Evolutionary conservation across 495 filamentous ascomycete genomes (phyloP).

Genomic region (Mytilinidion resinicola): DNA sequence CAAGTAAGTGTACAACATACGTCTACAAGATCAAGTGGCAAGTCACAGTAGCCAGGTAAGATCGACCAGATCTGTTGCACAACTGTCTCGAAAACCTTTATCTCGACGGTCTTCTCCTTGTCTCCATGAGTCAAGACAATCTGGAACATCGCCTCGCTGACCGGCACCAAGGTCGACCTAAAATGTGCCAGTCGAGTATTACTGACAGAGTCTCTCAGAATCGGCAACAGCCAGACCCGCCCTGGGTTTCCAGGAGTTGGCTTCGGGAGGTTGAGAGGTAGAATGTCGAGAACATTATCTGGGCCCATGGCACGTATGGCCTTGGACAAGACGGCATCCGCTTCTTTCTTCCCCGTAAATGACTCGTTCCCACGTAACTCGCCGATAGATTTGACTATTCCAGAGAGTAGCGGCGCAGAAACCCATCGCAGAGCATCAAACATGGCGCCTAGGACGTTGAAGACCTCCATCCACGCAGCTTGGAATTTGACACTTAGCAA

Average conservation of each 20-base stretch:
- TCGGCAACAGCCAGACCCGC: conserved; percentile 88
- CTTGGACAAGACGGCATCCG: conserved; percentile 77
- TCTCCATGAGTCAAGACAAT: conserved; percentile 71
- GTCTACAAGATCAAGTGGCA: conserved; percentile 70
- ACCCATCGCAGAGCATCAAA: conserved; percentile 85
- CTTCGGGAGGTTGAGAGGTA: conserved; percentile 78
- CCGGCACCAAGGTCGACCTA: conserved; percentile 71
- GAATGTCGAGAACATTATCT: conserved; percentile 64
- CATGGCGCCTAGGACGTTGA: conserved; percentile 79
- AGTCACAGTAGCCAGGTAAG: conserved; percentile 90
- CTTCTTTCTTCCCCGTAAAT: conserved; percentile 91
- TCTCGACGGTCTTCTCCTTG: conserved; percentile 80
- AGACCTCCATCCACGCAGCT: conserved; percentile 90
- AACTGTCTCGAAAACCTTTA: conserved; percentile 94
- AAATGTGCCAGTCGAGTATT: conserved; percentile 87
- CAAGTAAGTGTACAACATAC: neutral
- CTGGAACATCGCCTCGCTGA: conserved; percentile 87
- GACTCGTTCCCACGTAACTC: conserved; percentile 83
- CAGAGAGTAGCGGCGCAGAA: conserved; percentile 64
- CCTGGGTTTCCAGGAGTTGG: conserved; percentile 71
- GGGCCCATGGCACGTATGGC: conserved; percentile 87
- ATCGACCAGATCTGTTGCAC: conserved; percentile 93
- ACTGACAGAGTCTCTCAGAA: conserved; percentile 74
- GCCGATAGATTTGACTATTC: conserved; percentile 69
- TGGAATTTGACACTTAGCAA: conserved; percentile 87